A percentile compares a stretch with the other conserved stretches of the same genome.
These are phyloP conservation scores for Sabuloglossum arenarium DNA, from an alignment of 495 filamentous ascomycete species.

Conservation along the genomic window DNA sequence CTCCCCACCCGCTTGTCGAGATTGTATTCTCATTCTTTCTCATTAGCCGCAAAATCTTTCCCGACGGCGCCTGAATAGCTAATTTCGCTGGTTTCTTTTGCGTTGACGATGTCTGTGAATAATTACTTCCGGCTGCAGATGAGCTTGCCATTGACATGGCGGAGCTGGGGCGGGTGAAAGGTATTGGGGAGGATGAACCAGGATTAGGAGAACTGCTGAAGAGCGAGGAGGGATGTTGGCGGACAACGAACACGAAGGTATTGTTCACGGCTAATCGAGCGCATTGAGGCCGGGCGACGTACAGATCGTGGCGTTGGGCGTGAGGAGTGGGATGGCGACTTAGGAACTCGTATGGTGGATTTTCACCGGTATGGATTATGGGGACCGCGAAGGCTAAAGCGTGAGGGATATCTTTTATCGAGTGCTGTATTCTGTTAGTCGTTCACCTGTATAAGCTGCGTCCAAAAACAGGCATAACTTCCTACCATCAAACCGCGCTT, in stretches of 20 bases:
- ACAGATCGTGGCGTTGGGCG: conserved; percentile 88
- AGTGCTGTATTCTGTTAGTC: conserved; percentile 28
- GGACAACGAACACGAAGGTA: conserved; percentile 90
- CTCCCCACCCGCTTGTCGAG: conserved; percentile 13
- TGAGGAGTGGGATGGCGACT: conserved; percentile 90
- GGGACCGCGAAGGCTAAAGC: conserved; percentile 80
- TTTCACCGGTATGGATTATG: conserved; percentile 72
- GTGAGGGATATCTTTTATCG: conserved; percentile 82
- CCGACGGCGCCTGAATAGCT: conserved; percentile 85
- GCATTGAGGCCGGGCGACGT: conserved; percentile 90
- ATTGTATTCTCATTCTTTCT: conserved; percentile 59
- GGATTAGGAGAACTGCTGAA: conserved; percentile 27
- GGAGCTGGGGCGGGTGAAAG: conserved; percentile 52
- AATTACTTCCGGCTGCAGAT: conserved; percentile 26
- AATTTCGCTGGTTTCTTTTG: conserved; percentile 70
- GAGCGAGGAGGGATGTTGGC: conserved; percentile 65
- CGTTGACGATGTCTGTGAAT: neutral
- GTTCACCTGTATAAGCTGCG: neutral
- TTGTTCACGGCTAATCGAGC: conserved; percentile 72
- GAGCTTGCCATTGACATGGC: conserved; percentile 66
- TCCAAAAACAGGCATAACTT: neutral
- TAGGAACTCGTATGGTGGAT: conserved; percentile 84
- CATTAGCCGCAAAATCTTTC: conserved; percentile 81
- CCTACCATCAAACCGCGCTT: conserved; percentile 68
- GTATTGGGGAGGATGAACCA: conserved; percentile 39